phyloP scores from a whole-genome alignment of 2,329 filamentous ascomycete species.

The Aspergillus ruber region DNA sequence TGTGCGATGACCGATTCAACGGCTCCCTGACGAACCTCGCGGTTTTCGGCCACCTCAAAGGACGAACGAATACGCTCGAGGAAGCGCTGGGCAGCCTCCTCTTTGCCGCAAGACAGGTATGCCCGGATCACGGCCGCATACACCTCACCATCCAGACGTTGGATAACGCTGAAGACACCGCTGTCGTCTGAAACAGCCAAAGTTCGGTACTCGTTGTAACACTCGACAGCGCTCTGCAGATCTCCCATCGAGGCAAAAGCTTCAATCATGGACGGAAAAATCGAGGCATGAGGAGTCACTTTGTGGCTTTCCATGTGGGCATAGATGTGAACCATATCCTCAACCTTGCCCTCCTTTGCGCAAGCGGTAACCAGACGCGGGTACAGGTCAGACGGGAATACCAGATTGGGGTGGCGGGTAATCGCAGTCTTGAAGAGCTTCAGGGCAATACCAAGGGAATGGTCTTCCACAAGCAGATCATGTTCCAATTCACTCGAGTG shows the following conservation, averaged over 20 bases:
- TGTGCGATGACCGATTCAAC: constrained; percentile 67
- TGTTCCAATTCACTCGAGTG: constrained; percentile 81
- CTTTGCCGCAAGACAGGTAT: constrained; percentile 74
- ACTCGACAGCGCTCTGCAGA: constrained; percentile 79
- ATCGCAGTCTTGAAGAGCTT: constrained; percentile 77
- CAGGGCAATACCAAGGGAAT: constrained; percentile 76
- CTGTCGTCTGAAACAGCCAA: constrained; percentile 79
- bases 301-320: constrained; percentile 81
- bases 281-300: constrained; percentile 67
- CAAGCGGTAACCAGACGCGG: constrained; percentile 80
- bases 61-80: constrained; percentile 67
- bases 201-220: constrained; percentile 89
- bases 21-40: constrained; percentile 54
- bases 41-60: constrained; percentile 40
- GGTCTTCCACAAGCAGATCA: constrained; percentile 78
- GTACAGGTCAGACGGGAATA: constrained; percentile 77
- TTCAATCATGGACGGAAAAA: constrained; percentile 92
- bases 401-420: constrained; percentile 51
- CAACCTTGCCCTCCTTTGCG: constrained; percentile 69
- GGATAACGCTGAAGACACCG: constrained; percentile 60
- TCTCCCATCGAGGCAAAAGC: constrained; percentile 79
- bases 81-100: constrained; percentile 77
- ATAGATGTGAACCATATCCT: constrained; percentile 86
- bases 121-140: constrained; percentile 90
- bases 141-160: constrained; percentile 72